Evolutionary conservation across 2,329 filamentous ascomycete species (phyloP).

Genomic region (Lasiodiplodia theobromae): DNA sequence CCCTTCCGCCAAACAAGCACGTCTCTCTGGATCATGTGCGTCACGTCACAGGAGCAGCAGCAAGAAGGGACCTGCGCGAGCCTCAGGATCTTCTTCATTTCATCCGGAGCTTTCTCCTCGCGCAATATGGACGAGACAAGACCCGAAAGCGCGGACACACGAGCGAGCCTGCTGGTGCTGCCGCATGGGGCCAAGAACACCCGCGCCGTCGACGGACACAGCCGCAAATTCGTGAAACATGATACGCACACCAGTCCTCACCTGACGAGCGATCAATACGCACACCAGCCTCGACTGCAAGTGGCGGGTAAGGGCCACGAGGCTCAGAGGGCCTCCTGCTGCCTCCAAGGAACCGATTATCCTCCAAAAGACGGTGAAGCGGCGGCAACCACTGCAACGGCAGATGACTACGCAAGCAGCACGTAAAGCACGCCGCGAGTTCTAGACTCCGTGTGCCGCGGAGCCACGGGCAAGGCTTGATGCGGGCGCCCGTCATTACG

Average conservation of each 20-base stretch:
- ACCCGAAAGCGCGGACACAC: constrained; percentile 22
- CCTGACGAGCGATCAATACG: constrained; percentile 19
- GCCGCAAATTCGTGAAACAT: constrained; percentile 27
- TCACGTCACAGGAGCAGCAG: constrained; percentile 24
- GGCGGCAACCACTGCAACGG: constrained; percentile 13
- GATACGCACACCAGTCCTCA: constrained; percentile 18
- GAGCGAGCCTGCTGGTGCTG: constrained; percentile 25
- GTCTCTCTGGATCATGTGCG: constrained; percentile 26
- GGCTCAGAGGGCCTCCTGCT: not conserved
- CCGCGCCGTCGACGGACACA: constrained; percentile 10
- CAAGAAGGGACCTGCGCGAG: constrained; percentile 6
- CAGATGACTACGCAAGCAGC: constrained; percentile 10
- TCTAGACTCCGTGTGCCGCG: constrained; percentile 12
- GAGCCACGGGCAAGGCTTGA: constrained; percentile 11
- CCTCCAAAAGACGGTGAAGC: constrained; percentile 28
- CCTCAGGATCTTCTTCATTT: constrained; percentile 21
- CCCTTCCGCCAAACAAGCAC: constrained; percentile 26
- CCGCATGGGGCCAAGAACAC: constrained; percentile 26
- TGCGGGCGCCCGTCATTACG: constrained; percentile 25
- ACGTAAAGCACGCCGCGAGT: constrained; percentile 5
- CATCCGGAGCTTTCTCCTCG: constrained; percentile 21
- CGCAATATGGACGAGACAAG: constrained; percentile 13
- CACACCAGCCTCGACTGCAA: not conserved
- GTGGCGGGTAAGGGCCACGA: constrained; percentile 1
- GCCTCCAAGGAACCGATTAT: not conserved